These are phyloP conservation scores for Fusarium bactridioides DNA, from an alignment of 2,329 filamentous ascomycete genomes.

Conservation along the genomic window DNA sequence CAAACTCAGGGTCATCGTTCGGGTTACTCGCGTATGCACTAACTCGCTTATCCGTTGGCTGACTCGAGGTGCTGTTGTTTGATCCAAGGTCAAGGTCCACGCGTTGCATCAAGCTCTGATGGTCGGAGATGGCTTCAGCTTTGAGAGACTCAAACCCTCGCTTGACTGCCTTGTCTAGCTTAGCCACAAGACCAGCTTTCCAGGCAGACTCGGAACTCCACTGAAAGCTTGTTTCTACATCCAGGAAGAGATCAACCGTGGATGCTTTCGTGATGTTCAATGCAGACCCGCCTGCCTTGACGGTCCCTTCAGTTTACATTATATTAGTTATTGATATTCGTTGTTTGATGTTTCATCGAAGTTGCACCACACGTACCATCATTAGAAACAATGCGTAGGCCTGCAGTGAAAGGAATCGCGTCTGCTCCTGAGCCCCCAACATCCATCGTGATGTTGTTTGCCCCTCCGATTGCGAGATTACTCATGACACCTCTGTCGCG, in stretches of 20 bases:
- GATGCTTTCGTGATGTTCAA: background rate
- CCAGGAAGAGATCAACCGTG: background rate
- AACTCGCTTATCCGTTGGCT: background rate
- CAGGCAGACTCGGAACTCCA: background rate
- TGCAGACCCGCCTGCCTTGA: background rate
- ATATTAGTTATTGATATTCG: background rate
- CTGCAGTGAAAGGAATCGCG: background rate
- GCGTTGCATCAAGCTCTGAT: background rate
- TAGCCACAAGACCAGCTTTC: background rate
- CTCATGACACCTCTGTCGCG: background rate
- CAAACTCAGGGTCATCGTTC: background rate
- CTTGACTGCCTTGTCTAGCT: background rate
- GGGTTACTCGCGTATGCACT: fast-evolving
- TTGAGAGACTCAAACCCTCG: background rate
- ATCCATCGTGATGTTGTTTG: background rate
- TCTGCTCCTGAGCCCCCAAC: background rate
- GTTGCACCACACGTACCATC: fast-evolving
- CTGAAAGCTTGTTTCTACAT: background rate
- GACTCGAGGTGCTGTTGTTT: background rate
- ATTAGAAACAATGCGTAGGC: background rate
- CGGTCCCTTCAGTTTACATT: fast-evolving
- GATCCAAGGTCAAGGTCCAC: background rate
- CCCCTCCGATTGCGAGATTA: fast-evolving
- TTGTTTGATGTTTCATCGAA: background rate
- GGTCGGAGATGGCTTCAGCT: background rate